A percentile compares a stretch with the other conserved stretches of the same genome.
Conservation (phyloP, 179 eudicot genomes). For the Spinacia oleracea region DNA sequence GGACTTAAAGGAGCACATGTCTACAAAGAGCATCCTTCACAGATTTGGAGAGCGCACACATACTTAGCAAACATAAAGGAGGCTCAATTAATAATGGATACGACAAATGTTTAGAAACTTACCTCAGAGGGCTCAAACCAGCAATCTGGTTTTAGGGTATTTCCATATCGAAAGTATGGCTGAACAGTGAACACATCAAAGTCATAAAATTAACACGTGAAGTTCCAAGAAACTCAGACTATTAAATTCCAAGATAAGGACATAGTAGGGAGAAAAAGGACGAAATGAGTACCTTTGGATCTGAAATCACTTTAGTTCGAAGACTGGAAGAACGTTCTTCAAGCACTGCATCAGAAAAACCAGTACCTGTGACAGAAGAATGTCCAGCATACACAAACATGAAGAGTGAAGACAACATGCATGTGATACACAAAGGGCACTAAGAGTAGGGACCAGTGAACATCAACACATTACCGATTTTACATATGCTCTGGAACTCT, state of each 20-base stretch:
- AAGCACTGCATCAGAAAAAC: slow-evolving; percentile 76
- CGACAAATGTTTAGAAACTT: slow-evolving; percentile 15
- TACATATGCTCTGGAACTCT: slow-evolving; percentile 93
- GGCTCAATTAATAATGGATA: slow-evolving; percentile 4
- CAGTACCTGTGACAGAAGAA: slow-evolving; percentile 61
- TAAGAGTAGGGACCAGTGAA: slow-evolving; percentile 4
- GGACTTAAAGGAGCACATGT: background rate
- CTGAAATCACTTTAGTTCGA: slow-evolving; percentile 75
- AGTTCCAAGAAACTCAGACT: slow-evolving; percentile 1
- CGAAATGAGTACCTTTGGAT: slow-evolving; percentile 61
- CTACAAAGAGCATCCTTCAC: background rate
- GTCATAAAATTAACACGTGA: background rate
- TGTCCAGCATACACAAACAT: slow-evolving; percentile 29
- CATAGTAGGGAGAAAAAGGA: slow-evolving; percentile 4
- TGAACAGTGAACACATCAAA: slow-evolving; percentile 55
- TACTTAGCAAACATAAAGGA: background rate
- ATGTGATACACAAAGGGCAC: slow-evolving; percentile 10
- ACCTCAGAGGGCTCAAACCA: slow-evolving; percentile 96
- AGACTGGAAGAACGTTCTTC: slow-evolving; percentile 89
- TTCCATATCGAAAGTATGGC: slow-evolving; percentile 79
- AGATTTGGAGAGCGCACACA: background rate
- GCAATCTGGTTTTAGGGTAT: slow-evolving; percentile 72
- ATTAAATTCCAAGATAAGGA: background rate
- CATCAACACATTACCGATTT: slow-evolving; percentile 60
- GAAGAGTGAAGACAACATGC: slow-evolving; percentile 9